A percentile compares a stretch with the other conserved stretches of the same genome.
These are phyloP conservation scores for Fraxinus greggii DNA, from an alignment of 305 asterid genomes.

Conservation along the genomic window DNA sequence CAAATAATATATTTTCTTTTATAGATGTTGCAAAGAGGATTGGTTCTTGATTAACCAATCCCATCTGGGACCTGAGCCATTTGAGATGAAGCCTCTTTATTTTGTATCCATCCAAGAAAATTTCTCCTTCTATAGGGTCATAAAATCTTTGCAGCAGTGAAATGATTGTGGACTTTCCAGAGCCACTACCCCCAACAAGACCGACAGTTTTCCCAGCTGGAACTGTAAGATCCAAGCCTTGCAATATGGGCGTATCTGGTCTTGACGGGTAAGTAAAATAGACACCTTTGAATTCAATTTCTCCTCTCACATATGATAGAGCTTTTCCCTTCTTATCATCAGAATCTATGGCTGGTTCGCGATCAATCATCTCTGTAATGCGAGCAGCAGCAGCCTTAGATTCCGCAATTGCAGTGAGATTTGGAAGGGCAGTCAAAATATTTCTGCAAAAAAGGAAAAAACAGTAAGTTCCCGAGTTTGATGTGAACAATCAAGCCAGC, in stretches of 20 bases:
- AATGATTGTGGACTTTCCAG: conserved; percentile 66
- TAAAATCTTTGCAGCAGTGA: conserved; percentile 67
- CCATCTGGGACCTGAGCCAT: conserved; percentile 81
- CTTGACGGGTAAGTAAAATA: conserved; percentile 76
- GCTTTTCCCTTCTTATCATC: no score
- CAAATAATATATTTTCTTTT: conserved; percentile 64
- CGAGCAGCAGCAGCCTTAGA: no score
- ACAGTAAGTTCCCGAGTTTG: not conserved
- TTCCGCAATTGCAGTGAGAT: no score
- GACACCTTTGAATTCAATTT: conserved; percentile 15
- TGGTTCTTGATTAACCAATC: conserved; percentile 79
- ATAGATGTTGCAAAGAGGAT: conserved; percentile 74
- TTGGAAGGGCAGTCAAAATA: no score
- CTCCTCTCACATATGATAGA: no score
- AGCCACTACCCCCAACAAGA: conserved; percentile 75
- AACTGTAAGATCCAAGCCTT: conserved; percentile 55
- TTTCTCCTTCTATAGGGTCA: conserved; percentile 68
- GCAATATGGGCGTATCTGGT: conserved; percentile 53
- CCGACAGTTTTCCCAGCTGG: conserved; percentile 66
- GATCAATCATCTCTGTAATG: no score
- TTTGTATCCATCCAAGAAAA: conserved; percentile 63
- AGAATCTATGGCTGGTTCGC: no score
- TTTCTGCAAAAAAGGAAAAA: no score
- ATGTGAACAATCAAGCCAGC: not conserved
- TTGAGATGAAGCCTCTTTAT: conserved; percentile 68